Evolutionary conservation across 208 protist genomes (phyloP), one percentile per base, ranked within the genome.

Genomic region (Hexamita inflata): DNA sequence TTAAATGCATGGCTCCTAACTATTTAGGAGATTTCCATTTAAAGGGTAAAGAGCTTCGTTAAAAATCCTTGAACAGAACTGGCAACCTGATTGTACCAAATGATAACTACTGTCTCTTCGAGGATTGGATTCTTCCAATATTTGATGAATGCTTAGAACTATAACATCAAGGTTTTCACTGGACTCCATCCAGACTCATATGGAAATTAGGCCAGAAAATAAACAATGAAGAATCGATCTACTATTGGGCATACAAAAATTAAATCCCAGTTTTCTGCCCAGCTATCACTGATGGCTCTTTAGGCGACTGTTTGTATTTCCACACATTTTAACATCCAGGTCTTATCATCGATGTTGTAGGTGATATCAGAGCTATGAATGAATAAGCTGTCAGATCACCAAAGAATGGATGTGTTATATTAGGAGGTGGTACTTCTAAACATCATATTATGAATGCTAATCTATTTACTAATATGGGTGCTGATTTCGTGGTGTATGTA

Each of bases 221-320:
- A 59, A 90, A 91, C 59, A 87, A 96, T 80, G 78, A 83, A 40
- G 82, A 88, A 4, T 97, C 92, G 7, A 84, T 99, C 29, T 88
- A 94, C 64, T 98, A 98, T 83, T 99, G 96, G 95, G 93, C 90
- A 66, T 84, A 88, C 80, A 91, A 90, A 75, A 96, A 98, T 82
- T 78, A 91, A 65, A 99, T 99, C 74, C 95, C 95, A 24, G 86
- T 99, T 29, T 99, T 95, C 85, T 97, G 89, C 45, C 96, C 96
- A 13, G 95, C 96, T 0, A 58, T 99, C 13, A 98, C 95, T 34
- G 94, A 98, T 76, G 85, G 85, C 26, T 95, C 91, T 4, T 92
- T 99, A 74, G 96, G 97, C 30, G 96, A 99, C 83, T 99, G 98
- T 95, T 89, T 99, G 59, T 99, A 93, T 84, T 99, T 99, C 81